Percentiles rank a stretch among this genome's conserved stretches.
Conservation (phyloP, 2,329 filamentous ascomycete species). For the Thelonectria discophora region DNA sequence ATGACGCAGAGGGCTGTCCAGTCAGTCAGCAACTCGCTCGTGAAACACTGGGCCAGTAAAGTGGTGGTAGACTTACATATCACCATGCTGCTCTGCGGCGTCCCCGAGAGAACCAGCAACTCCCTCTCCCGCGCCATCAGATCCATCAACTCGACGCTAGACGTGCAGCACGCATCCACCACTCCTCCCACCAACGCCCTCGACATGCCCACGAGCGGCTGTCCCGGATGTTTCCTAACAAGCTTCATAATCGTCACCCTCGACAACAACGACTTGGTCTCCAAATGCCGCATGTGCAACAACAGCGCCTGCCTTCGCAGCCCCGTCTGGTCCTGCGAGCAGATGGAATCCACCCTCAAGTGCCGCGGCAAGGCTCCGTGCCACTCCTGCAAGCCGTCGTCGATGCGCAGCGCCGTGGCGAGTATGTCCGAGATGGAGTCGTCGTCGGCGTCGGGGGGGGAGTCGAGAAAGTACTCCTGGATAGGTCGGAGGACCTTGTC, state of each 20-base stretch:
- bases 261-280: conserved; percentile 35
- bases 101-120: conserved; percentile 31
- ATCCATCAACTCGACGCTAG: conserved; percentile 39
- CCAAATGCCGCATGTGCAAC: conserved; percentile 38
- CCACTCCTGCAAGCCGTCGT: conserved; percentile 38
- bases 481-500: conserved; percentile 35
- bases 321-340: conserved; percentile 29
- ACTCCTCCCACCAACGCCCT: conserved; percentile 33
- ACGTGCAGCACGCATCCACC: conserved; percentile 34
- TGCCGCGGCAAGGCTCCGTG: conserved; percentile 33
- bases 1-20: conserved; percentile 32
- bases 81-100: conserved; percentile 33
- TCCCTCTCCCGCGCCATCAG: conserved; percentile 35
- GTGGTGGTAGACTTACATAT: conserved; percentile 34
- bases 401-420: conserved; percentile 30
- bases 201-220: conserved; percentile 27
- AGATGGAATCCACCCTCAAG: conserved; percentile 31
- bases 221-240: conserved; percentile 10
- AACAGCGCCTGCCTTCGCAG: conserved; percentile 38
- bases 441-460: background rate
- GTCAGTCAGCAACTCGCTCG: too few relatives aligned
- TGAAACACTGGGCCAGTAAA: too few relatives aligned
- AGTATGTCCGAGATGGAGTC: conserved; percentile 25
- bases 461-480: conserved; percentile 28
- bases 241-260: conserved; percentile 38